Evolutionary conservation across 139 green algal species (phyloP), one percentile per base, ranked within the genome.

Genomic region (Axilococcus clingmanii): DNA sequence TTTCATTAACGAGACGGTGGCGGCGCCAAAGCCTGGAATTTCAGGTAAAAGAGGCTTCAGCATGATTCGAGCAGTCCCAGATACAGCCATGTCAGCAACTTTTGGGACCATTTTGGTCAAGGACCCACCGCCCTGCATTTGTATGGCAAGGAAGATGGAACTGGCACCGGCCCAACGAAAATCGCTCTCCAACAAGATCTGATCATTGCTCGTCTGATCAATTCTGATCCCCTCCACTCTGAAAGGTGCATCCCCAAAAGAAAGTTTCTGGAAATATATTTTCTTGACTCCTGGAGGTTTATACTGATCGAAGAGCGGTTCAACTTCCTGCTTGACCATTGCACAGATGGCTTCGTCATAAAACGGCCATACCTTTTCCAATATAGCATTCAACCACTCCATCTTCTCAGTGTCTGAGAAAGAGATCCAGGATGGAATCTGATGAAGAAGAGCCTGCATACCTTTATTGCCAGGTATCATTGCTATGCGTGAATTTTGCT

Each of bases 91-190:
- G 55, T 95, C 69, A 11, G 76, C 79, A 9, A 95, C 72, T 47
- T 85, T 88, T 17, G 85, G 84, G 51, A 74, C 80, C 61, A 95
- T 78, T 55, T 78, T 79, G 15, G 80, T 77, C 16, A 55, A 54
- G n/a, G 81, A 62, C 0, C 80, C 75, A 32, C 61, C 63, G 1
- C 55, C 64, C 1, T 65, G 52, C 35, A 87, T 63, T 29, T 89
- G 81, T 17, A 95, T 86, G 33, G 66, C 77, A 27, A 95, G 69
- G 7, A 76, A 77, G 45, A 95, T 89, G 74, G 87, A 90, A 52
- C 83, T 77, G 29, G 93, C 81, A 0, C 86, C 85, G 6, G 58
- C 70, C 83, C 83, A 94, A 31, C 84, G 62, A 43, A 94, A 74
- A 15, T 78, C 76, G 30, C 94, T 52, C 68, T 94, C 75, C 59